Base-by-base conservation (phyloP, 345 rosid species). In the Odontarrhena argentea region DNA sequence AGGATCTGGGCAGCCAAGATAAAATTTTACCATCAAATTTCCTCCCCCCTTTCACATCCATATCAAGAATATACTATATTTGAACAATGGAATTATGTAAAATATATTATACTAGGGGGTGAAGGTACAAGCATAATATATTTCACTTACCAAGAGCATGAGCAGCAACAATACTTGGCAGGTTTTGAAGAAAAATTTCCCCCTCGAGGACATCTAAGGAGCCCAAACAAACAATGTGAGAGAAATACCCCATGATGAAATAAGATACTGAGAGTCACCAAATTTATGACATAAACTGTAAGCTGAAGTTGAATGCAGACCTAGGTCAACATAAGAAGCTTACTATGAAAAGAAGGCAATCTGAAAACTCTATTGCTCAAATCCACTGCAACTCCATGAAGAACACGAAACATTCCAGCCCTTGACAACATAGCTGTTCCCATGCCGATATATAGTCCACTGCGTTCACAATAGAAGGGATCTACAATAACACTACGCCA, bases 161-260 rank as follows among this genome's bases (percentile, higher is more conserved):
- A 76, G 96, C 93, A 53, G 85, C 74, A 67, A 88, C 75, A 49
- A 94, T 86, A 71, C 99, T 94, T 55, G 99, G 97, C 80, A 91
- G 77, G 82, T 91, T 94, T 60, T 91, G 99, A 69, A 94, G 96
- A 86, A 94, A 94, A 77, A 94, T 83, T 77, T 94, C 91, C 62
- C 99, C 97, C 74, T 87, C 88, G 5, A 94, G 96, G 71, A 91
- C 91, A 80, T 91, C 97, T 94, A 80, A 26, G n/a, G 61, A 57
- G 41, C 22, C 40, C 26, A 71, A 73, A 72, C 9, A 15, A 7
- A 65, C 32, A 49, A 60, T 58, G 13, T 50, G 48, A 58, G 61
- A 71, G 7, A 0, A 64, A 49, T 56, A 8, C 41, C 26, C 36
- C 46, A 64, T 40, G 47, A 65, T 34, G 34, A 65, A 45, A 49